Evolutionary conservation across 164 flowering plant genomes (phyloP).

Genomic region (Saururus chinensis): DNA sequence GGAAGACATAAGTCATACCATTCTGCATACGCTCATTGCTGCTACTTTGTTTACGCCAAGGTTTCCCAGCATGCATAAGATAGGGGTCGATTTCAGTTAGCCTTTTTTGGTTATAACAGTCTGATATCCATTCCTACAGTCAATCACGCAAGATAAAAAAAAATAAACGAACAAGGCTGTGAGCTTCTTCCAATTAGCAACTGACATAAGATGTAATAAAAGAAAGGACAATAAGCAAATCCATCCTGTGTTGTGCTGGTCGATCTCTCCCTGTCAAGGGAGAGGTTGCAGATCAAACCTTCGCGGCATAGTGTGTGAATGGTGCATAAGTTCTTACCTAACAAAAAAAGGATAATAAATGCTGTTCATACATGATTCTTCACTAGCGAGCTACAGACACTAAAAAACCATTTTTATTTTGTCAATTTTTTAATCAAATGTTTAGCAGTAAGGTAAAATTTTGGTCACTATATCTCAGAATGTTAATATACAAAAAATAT

Average conservation of each 20-base stretch:
- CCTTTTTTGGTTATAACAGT: constrained; percentile 63
- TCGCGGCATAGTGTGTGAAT: too few relatives aligned
- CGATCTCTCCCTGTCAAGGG: too few relatives aligned
- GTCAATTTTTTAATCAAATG: not conserved
- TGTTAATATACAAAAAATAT: not conserved
- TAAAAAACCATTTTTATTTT: not conserved
- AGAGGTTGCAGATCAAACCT: too few relatives aligned
- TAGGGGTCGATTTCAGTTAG: constrained; percentile 81
- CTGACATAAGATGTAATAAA: not conserved
- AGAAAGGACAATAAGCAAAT: not conserved
- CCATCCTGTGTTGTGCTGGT: too few relatives aligned
- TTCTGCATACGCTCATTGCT: not conserved
- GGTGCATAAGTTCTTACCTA: too few relatives aligned
- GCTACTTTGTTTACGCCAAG: constrained; percentile 47
- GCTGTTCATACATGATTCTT: too few relatives aligned
- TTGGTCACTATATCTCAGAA: not conserved
- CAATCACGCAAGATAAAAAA: not conserved
- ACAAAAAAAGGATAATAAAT: too few relatives aligned
- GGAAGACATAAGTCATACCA: not conserved
- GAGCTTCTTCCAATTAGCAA: not conserved
- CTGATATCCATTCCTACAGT: constrained; percentile 77
- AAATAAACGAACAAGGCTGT: not conserved
- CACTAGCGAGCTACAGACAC: too few relatives aligned
- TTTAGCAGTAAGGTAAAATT: not conserved
- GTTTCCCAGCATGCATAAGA: constrained; percentile 92